Base-by-base conservation (phyloP, 495 filamentous ascomycete genomes). In the Diplogelasinospora grovesii region DNA sequence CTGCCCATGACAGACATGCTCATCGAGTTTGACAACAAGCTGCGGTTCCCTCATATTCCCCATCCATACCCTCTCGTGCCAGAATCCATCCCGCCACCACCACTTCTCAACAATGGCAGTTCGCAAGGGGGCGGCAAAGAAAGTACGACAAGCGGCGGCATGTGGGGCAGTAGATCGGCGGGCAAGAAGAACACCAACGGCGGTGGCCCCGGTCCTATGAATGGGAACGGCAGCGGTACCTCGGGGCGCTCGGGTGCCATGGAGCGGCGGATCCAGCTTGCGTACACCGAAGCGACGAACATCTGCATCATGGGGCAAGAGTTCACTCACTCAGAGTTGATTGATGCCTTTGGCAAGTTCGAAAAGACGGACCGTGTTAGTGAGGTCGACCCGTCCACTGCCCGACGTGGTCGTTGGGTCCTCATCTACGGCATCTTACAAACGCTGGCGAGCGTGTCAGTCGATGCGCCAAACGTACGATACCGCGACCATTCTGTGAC, bases 351-450 rank as follows among this genome's bases (percentile, higher is more conserved):
- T 49, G 63, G 70, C 37, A 71, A 69, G 38, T 82, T 81, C 49
- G 82, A 86, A 40, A 82, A 82, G 49, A 46, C 59, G 0, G 74
- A 81, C 44, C 54, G 52, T 18, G 48, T 72, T 8, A 56, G 60
- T 19, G 61, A 64, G 23, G 54, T 76, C 18, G 68, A 79, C 40
- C 79, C 77, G 3, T 71, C 64, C 32, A 69, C 66, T 11, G 79
- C 79, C 18, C 77, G 80, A 2, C 73, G 75, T 22, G 79, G 79
- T 24, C 77, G 84, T 36, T 89, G 84, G 84, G 63, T 85, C 3
- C 60, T 88, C 9, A 71, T 88, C 25, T 89, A 89, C 54, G 75
- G 78, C 22, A 65, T 82, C 10, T 61, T 89, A 14, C 84, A 89
- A 56, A 78, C 77, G 0, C 69, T 86, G 1, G 81, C 81, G 1